phyloP scores from a whole-genome alignment of 192 early-diverging fungal genomes.

The Backusella liffmaniae region DNA sequence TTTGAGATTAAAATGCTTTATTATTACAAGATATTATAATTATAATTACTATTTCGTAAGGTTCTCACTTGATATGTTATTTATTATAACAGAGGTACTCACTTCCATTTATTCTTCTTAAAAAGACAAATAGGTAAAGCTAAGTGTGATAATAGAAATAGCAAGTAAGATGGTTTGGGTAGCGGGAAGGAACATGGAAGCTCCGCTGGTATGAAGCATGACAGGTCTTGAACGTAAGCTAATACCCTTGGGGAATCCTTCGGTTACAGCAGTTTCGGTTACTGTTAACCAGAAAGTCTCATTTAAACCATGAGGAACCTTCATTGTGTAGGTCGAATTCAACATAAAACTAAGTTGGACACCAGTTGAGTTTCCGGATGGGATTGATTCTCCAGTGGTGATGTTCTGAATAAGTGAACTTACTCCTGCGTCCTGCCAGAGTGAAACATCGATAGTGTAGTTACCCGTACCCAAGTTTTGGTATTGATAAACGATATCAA shows the following conservation, averaged over 20 bases:
- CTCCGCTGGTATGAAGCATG: constrained; percentile 16
- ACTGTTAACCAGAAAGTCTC: constrained; percentile 25
- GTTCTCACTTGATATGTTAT: not conserved
- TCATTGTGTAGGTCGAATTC: constrained; percentile 27
- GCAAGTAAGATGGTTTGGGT: not conserved
- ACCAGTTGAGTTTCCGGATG: constrained; percentile 26
- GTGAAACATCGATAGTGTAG: constrained; percentile 26
- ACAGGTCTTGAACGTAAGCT: constrained; percentile 8
- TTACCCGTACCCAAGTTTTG: constrained; percentile 36
- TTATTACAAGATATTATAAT: constrained; percentile 3
- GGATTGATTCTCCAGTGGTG: constrained; percentile 10
- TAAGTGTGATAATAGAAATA: constrained; percentile 2
- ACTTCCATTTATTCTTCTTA: not conserved
- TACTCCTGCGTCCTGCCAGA: constrained; percentile 21
- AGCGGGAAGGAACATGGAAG: not conserved
- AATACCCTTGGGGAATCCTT: not conserved
- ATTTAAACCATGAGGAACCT: constrained; percentile 33
- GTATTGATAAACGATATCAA: constrained; percentile 31
- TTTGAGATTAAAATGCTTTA: constrained; percentile 1
- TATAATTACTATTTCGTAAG: not conserved
- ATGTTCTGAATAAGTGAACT: constrained; percentile 10
- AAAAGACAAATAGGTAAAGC: not conserved
- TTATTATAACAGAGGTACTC: not conserved
- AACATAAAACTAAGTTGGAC: not conserved
- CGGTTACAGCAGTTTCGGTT: constrained; percentile 11